Evolutionary conservation across 2,329 filamentous ascomycete species (phyloP).

Genomic region (Bipolaris sorokiniana): DNA sequence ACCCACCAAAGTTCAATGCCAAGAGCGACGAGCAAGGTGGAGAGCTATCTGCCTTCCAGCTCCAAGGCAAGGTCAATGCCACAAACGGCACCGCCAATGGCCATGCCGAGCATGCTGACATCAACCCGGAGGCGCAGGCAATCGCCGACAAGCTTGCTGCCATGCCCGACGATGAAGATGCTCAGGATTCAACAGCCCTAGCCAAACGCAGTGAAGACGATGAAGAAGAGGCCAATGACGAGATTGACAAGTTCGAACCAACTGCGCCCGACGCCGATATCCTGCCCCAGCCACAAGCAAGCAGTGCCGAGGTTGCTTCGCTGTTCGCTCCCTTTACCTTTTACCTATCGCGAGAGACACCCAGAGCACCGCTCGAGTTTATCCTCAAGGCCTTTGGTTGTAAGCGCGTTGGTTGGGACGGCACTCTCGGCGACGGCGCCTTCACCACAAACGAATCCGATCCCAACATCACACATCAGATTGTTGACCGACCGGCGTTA

Average conservation of each 20-base stretch:
- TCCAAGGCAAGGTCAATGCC: conserved; percentile 74
- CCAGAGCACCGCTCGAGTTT: conserved; percentile 88
- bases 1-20: conserved; percentile 91
- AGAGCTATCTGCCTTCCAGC: conserved; percentile 86
- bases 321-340: conserved; percentile 90
- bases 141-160: conserved; percentile 55
- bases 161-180: conserved; percentile 47
- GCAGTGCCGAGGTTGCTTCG: conserved; percentile 70
- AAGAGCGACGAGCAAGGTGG: conserved; percentile 86
- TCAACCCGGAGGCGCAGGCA: conserved; percentile 55
- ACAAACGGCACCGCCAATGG: conserved; percentile 35
- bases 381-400: conserved; percentile 92
- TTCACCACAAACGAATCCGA: conserved; percentile 91
- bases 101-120: conserved; percentile 30
- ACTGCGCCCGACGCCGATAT: conserved; percentile 83
- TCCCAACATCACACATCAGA: conserved; percentile 90
- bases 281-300: conserved; percentile 76
- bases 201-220: conserved; percentile 27
- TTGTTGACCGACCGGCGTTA: conserved; percentile 86
- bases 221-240: conserved; percentile 46
- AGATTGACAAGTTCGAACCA: conserved; percentile 91
- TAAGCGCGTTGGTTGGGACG: conserved; percentile 94
- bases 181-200: conserved; percentile 40
- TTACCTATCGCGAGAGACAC: conserved; percentile 92
- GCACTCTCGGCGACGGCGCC: conserved; percentile 85